Base-by-base conservation (phyloP, 2,329 filamentous ascomycete species). In the Rhexocercosporidium sp. region DNA sequence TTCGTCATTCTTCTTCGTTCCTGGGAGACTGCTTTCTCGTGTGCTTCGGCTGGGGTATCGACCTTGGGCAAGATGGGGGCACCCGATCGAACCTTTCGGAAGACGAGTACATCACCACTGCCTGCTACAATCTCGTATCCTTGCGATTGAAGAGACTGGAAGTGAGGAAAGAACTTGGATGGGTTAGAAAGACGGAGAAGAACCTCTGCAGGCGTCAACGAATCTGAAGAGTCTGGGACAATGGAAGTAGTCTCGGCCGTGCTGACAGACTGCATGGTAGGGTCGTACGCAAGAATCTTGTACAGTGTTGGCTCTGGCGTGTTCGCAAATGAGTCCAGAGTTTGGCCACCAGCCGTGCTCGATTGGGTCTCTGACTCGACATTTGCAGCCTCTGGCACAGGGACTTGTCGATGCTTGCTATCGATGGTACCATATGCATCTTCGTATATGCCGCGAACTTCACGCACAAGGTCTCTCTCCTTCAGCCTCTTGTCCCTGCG, bases 91-190 rank as follows among this genome's bases (percentile, higher is more conserved):
- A 86, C 83, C 77, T 90, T 89, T 69, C 87, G 88, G 74, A 92
- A 90, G 3, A 93, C 84, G 29, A 92, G 81, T 4, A 91, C 81
- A 69, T 92, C 84, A 6, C 84, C 85, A 57, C 82, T 82, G 1
- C 88, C 89, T 1, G 89, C 87, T 1, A 89, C 84, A 46, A 92
- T 88, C 72, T 91, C 89, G 69, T 88, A 92, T 0, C 90, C 90
- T 64, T 90, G 82, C 0, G 81, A 79, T 67, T 88, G 83, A 1
- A 92, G 81, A 0, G 82, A 77, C 3, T 81, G 80, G 66, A 92
- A 88, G 71, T 91, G 83, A 3, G 88, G 84, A 14, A 92, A 82
- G 77, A 92, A 92, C 70, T 87, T 87, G 59, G 85, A 82, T 0
- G 90, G 88, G 68, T 90, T 85, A 0, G 86, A 85, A 20, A 92